Base-by-base conservation (phyloP, 768 basidiomycete species). In the Tricholoma bakamatsutake region DNA sequence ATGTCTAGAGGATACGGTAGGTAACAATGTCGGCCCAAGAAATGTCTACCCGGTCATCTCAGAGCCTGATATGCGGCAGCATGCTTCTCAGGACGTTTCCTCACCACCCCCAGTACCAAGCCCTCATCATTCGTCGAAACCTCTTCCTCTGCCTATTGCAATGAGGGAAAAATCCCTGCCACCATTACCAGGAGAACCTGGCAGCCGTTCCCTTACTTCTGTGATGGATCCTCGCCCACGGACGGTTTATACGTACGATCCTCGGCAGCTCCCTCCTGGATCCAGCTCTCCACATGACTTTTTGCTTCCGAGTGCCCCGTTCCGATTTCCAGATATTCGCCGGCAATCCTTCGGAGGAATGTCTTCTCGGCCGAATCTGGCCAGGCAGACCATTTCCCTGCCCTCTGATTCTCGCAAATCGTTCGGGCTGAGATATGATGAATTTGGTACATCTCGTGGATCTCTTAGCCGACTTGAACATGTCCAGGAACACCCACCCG, bases 311-410 rank as follows among this genome's bases (percentile, higher is more conserved):
- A 78, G 82, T 50, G 80, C 83, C 3, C 78, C 85, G 3, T 90
- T 89, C 76, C 79, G 80, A 42, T 71, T 62, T 15, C 54, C 64
- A 39, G 88, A 89, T 54, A 60, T 62, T 35, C 77, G 90, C 57
- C 76, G 90, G 43, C 90, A 91, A 66, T 93, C 90, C 2, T 91
- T 92, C 58, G 75, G 83, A 39, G 91, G 90, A 15, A 70, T 81
- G 18, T 72, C 80, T 12, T 80, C 84, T 5, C 78, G 78, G 17
- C 83, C 87, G 6, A 79, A 79, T 51, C 64, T 82, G 18, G 72
- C 60, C 8, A 60, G 74, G 21, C 83, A 83, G 61, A 85, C 80
- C 9, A 67, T 81, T 66, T 82, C 82, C 50, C 49, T 54, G 9
- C 67, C 60, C 18, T 67, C 62, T 50, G 72, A 74, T 46, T 57